Base-by-base conservation (phyloP, 2,329 filamentous ascomycete genomes). In the Thelonectria olida region DNA sequence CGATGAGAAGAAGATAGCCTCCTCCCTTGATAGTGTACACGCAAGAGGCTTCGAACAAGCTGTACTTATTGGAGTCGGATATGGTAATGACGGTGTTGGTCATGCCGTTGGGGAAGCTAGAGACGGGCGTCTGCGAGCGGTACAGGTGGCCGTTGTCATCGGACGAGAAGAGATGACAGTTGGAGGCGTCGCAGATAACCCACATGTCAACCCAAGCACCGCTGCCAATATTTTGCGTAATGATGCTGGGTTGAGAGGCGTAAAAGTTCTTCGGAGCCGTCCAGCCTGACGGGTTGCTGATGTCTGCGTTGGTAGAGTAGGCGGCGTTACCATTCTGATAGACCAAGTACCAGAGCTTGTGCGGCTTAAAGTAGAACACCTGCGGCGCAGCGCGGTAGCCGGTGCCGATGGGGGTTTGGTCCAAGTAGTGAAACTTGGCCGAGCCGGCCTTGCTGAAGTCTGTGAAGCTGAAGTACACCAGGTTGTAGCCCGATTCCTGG, bases 201-300 rank as follows among this genome's bases (percentile, higher is more conserved):
- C 54, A 56, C 54, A 56, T 56, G 20, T 56, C 54, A 5, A 56
- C 54, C 54, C 54, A 56, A n/a, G 28, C 27, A 27, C 54, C 54
- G 17, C 34, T 39, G 2, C 54, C 54, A 15, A 56, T 56, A 13
- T 56, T 56, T 25, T 48, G 13, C 13, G 7, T 31, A 9, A 56
- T 41, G 22, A 56, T 50, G 9, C 42, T 45, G 2, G 54, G 54
- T 17, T 39, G 36, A 6, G 25, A 19, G 4, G 5, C 17, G 19
- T 23, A 56, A 36, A 56, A 56, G 15, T 56, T 56, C 13, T 17
- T 44, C 5, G 54, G 54, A 7, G 54, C 54, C 10, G 25, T 44
- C 54, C 54, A 56, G 5, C 54, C 54, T 2, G 45, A 7, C 1
- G 54, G 45, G 23, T 56, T 42, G 36, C 36, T 49, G 7, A 56